Base-by-base conservation (phyloP, 2,329 filamentous ascomycete species). In the Diaporthe sp. region DNA sequence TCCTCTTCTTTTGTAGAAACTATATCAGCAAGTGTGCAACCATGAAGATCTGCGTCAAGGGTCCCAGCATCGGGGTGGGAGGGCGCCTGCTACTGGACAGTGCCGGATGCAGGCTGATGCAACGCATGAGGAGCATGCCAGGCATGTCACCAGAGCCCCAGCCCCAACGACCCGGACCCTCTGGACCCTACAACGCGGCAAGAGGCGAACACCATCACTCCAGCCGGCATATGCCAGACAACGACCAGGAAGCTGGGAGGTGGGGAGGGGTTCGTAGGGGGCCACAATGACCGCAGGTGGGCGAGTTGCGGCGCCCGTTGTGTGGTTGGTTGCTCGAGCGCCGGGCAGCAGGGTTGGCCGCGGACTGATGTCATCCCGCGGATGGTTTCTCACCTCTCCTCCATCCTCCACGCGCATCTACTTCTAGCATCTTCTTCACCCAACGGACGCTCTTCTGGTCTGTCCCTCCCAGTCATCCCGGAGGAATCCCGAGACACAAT, bases 1-100 rank as follows among this genome's bases (percentile, higher is more conserved):
- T 34, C 55, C 39, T 10, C 37, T 65, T 71, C 71, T 74, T 65
- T 76, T 76, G 72, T 76, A 76, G 22, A 15, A 67, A 65, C 37
- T 10, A 49, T 58, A 5, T n/a, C 34, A 51, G 53, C 31, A 46
- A 13, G 28, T 22, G 12, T 57, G 44, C 34, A 37, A 37, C 42
- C 25, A 28, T 55, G 42, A 31, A 70, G 70, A 67, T 72, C 68
- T 73, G 58, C 71, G 57, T 46, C 71, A 42, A 73, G 71, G 71
- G 71, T 73, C 71, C 51, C 34, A 2, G 25, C 8, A 68, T 34
- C 37, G 34, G 25, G 15, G n/a, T 42, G 25, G 5, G 28, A 53
- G 19, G 34, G 9, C 42, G 46, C 42, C 28, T 61, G 44, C 22
- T 15, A 31, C 46, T 31, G 55, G 70, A 51, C 4, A 22, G 42